Evolutionary conservation across 306 rosid genomes (phyloP), one percentile per base, ranked within the genome.

Genomic region (Cicer pinnatifidum): DNA sequence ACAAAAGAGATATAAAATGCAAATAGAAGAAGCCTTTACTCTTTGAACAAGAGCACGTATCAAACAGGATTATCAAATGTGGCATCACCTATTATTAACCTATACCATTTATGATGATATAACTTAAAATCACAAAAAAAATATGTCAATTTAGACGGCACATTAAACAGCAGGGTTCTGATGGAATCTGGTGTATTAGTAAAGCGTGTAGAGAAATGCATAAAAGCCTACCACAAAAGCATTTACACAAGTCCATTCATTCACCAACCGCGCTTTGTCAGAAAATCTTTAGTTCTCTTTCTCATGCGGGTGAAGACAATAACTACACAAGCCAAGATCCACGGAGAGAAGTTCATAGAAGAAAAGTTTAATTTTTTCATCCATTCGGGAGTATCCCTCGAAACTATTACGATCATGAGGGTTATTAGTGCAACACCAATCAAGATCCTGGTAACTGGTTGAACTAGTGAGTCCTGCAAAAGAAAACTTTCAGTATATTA

Each of bases 271-370:
- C 0, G 70, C 71, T 71, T 88, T 56, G 72, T 86, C 66, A 95
- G 78, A 7, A 91, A 82, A 86, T 86, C 88, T 77, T 75, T 86
- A 1, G 97, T 91, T 84, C 99, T 85, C 89, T 91, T 95, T 87
- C 97, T 86, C 86, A 73, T 78, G 64, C 99, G 96, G 13, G 90
- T 88, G 77, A 95, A 91, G 70, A 91, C 96, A 58, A 95, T 81
- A 62, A 95, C 95, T 73, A 85, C 90, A 46, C 92, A 85, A 82
- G 97, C 97, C 75, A 95, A 89, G 77, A 91, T 78, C 99, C 96
- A 95, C 28, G 97, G 99, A 78, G 97, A 82, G 78, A 87, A 82
- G 82, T 81, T 89, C 8, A 81, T 86, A 6, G 91, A 81, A 16
- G 78, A 75, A 61, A 88, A 16, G 63, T 90, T 88, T 0, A 88